Conservation (phyloP, 1,139 yeast species). For the Scheffersomyces lignicola region DNA sequence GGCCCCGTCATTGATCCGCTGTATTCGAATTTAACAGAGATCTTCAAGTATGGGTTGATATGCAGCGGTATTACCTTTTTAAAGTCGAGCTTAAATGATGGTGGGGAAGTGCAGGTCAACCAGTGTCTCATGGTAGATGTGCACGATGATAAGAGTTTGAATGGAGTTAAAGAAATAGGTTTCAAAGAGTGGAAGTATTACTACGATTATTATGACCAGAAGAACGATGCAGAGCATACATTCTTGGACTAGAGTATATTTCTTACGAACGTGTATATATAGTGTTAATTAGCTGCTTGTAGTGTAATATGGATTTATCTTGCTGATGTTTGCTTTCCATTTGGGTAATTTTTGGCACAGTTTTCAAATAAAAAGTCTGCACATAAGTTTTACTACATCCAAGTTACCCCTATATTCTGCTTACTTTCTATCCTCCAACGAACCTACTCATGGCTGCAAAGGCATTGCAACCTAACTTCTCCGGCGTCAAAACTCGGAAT, state of each 20-base stretch:
- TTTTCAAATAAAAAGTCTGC: no score
- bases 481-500: not conserved
- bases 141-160: conserved; percentile 34
- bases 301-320: no score
- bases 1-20: conserved; percentile 59
- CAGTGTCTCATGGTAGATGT: conserved; percentile 42
- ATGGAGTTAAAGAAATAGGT: conserved; percentile 45
- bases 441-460: no score
- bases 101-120: conserved; percentile 25
- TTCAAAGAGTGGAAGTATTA: conserved; percentile 43
- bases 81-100: conserved; percentile 36
- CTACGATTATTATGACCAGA: conserved; percentile 38
- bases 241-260: conserved; percentile 1
- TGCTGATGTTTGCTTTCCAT: no score
- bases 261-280: not conserved
- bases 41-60: conserved; percentile 56
- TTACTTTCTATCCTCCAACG: no score
- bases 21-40: conserved; percentile 55
- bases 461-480: not conserved
- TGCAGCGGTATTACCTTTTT: conserved; percentile 60
- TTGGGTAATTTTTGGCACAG: no score
- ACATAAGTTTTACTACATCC: no score
- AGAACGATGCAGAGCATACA: conserved; percentile 9
- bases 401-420: no score
- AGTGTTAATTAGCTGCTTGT: no score